Percentiles rank a stretch among this genome's conserved stretches.
phyloP scores from a whole-genome alignment of 352 stramenopile genomes.

The Globisporangium solare region DNA sequence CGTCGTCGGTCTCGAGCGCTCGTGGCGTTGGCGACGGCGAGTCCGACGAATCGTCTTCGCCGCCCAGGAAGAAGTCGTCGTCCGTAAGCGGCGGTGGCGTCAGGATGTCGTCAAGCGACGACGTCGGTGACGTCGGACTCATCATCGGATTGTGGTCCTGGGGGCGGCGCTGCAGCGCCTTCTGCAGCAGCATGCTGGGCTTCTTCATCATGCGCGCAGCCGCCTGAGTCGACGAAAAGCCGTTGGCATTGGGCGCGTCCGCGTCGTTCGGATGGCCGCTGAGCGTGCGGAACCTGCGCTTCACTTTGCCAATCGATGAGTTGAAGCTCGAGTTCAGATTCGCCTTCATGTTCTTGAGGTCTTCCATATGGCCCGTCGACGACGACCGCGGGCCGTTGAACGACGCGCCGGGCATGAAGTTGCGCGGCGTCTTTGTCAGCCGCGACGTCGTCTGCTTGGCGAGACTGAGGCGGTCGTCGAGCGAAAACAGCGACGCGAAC shows the following conservation, averaged over 20 bases:
- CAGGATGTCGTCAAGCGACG: slow-evolving; percentile 23
- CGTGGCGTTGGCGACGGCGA: slow-evolving; percentile 2
- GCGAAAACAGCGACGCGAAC: slow-evolving; percentile 45
- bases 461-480: slow-evolving; percentile 61
- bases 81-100: slow-evolving; percentile 21
- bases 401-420: slow-evolving; percentile 23
- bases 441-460: slow-evolving; percentile 31
- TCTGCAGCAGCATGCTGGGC: slow-evolving; percentile 61
- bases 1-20: neutral
- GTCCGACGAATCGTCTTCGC: slow-evolving; percentile 10
- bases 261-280: slow-evolving; percentile 46
- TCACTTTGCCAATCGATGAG: slow-evolving; percentile 67
- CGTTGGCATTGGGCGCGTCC: slow-evolving; percentile 11
- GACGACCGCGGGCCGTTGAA: slow-evolving; percentile 7
- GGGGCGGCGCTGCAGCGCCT: slow-evolving; percentile 27
- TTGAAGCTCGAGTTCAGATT: slow-evolving; percentile 76
- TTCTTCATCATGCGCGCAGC: slow-evolving; percentile 71
- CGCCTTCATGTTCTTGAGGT: slow-evolving; percentile 68
- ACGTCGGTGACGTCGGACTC: slow-evolving; percentile 18
- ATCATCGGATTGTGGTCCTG: slow-evolving; percentile 1
- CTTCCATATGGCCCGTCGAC: slow-evolving; percentile 45
- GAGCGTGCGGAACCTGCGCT: slow-evolving; percentile 61
- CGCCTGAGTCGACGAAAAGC: slow-evolving; percentile 22
- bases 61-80: slow-evolving; percentile 9
- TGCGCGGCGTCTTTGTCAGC: slow-evolving; percentile 35